Conservation (phyloP, 2,329 filamentous ascomycete species). For the Xylariaceae sp. region DNA sequence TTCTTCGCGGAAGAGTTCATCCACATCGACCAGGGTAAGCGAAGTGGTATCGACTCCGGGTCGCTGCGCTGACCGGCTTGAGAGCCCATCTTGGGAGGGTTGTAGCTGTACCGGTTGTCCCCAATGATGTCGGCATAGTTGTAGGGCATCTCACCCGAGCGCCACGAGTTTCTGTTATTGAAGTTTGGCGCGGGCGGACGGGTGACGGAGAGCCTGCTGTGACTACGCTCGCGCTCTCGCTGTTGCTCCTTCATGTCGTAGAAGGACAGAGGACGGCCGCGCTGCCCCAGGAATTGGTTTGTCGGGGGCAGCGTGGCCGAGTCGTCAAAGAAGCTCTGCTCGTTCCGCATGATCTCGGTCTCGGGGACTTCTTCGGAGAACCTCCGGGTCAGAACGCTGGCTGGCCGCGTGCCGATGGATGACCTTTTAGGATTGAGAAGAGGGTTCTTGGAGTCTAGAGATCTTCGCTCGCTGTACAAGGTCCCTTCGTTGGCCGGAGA, state of each 20-base stretch:
- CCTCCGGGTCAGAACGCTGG: background rate
- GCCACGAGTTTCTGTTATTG: slow-evolving; percentile 4
- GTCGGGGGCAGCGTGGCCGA: background rate
- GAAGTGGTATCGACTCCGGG: slow-evolving; percentile 21
- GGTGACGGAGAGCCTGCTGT: background rate
- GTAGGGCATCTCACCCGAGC: slow-evolving; percentile 11
- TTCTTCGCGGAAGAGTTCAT: slow-evolving; percentile 45
- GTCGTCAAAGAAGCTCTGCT: background rate
- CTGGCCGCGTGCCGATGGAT: background rate
- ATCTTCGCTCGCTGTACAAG: slow-evolving; percentile 1
- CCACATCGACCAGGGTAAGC: slow-evolving; percentile 40
- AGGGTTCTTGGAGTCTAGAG: slow-evolving; percentile 1
- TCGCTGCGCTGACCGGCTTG: background rate
- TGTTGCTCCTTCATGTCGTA: slow-evolving; percentile 14
- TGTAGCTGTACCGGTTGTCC: slow-evolving; percentile 9
- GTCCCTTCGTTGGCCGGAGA: background rate
- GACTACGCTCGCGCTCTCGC: background rate
- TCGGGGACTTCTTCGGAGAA: slow-evolving; percentile 1
- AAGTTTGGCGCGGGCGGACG: background rate
- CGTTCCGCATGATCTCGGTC: background rate
- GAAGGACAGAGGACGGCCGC: slow-evolving; percentile 12
- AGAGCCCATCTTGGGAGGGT: slow-evolving; percentile 7
- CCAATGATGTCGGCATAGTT: slow-evolving; percentile 13
- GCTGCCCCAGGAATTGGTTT: slow-evolving; percentile 6
- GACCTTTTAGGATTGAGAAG: background rate